A percentile compares a stretch with the other conserved stretches of the same genome.
Evolutionary conservation across 129 eudicot species (phyloP).

Genomic region (sunflower (Helianthus annuus)): HanXRQr2.0-SUNRISE NC_035441.2:178048759-178049258

Average conservation of each 20-base stretch:
- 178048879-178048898: constrained; percentile 85
- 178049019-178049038: constrained; percentile 66
- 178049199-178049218: constrained; percentile 78
- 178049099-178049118: not conserved
- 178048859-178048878: constrained; percentile 84
- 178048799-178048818: constrained; percentile 77
- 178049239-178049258: not conserved
- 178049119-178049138: not conserved
- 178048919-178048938: constrained; percentile 79
- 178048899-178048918: constrained; percentile 84
- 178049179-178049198: constrained; percentile 88
- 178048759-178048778: constrained; percentile 7
- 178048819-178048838: constrained; percentile 72
- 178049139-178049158: constrained; percentile 40
- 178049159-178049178: constrained; percentile 82
- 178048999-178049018: constrained; percentile 83
- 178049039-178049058: constrained; percentile 81
- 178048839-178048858: constrained; percentile 69
- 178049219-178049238: constrained; percentile 45
- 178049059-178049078: constrained; percentile 45
- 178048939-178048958: constrained; percentile 80
- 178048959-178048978: constrained; percentile 61
- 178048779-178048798: constrained; percentile 20
- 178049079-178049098: not conserved
- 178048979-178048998: constrained; percentile 72